These are phyloP conservation scores for Podila verticillata DNA, from an alignment of 192 early-diverging fungal species.

Conservation along the genomic window DNA sequence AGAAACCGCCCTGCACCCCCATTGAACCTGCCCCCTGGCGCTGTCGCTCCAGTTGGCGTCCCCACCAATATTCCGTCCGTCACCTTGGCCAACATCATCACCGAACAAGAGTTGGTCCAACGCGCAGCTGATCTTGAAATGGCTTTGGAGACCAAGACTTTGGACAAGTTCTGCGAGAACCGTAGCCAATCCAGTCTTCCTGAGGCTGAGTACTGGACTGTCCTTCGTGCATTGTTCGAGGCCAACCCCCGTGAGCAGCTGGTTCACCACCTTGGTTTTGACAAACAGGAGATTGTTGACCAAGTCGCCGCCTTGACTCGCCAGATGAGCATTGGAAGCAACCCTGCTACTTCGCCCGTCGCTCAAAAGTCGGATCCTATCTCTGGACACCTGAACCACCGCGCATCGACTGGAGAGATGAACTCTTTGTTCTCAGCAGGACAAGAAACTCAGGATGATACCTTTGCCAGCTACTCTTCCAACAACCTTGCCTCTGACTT, in stretches of 20 bases:
- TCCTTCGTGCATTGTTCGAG: slow-evolving; percentile 86
- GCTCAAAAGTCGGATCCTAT: not conserved
- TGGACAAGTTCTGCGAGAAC: slow-evolving; percentile 53
- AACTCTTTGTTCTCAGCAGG: slow-evolving; percentile 24
- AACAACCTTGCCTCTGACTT: slow-evolving; percentile 21
- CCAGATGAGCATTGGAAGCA: slow-evolving; percentile 42
- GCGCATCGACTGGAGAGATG: slow-evolving; percentile 21
- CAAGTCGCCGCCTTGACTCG: slow-evolving; percentile 65
- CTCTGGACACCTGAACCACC: slow-evolving; percentile 7
- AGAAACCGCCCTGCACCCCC: slow-evolving; percentile 60
- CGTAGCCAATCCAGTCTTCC: slow-evolving; percentile 33
- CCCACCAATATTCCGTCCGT: slow-evolving; percentile 57
- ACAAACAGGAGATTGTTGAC: slow-evolving; percentile 70
- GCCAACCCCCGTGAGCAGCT: slow-evolving; percentile 81
- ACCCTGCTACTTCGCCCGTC: slow-evolving; percentile 8
- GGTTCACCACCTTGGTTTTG: slow-evolving; percentile 90
- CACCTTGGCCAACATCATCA: slow-evolving; percentile 71
- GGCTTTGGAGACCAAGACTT: slow-evolving; percentile 64
- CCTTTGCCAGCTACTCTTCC: slow-evolving; percentile 21
- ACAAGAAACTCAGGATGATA: slow-evolving; percentile 19
- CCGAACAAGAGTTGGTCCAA: slow-evolving; percentile 76
- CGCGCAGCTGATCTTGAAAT: slow-evolving; percentile 79
- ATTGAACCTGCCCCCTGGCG: slow-evolving; percentile 49
- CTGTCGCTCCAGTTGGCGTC: slow-evolving; percentile 37
- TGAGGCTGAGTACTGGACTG: slow-evolving; percentile 73